These are phyloP conservation scores for Daldinia eschscholtzii DNA, from an alignment of 2,329 filamentous ascomycete genomes.

Conservation along the genomic window DNA sequence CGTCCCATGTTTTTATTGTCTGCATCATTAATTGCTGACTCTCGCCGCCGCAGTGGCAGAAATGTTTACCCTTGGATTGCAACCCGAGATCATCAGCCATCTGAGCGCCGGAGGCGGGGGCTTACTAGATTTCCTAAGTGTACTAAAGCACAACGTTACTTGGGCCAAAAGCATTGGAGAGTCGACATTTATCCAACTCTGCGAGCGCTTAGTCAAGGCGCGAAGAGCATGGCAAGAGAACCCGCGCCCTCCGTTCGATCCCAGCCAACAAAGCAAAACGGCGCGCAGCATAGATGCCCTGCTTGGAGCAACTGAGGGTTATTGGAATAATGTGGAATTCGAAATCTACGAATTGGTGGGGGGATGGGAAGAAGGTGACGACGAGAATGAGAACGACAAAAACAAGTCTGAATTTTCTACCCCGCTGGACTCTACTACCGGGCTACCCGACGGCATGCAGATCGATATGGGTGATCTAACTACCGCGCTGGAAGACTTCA, in stretches of 20 bases:
- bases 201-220: constrained; percentile 9
- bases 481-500: neutral
- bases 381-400: neutral
- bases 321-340: constrained; percentile 3
- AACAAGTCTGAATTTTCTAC: neutral
- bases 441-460: neutral
- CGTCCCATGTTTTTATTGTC: neutral
- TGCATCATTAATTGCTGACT: neutral
- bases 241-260: constrained; percentile 9
- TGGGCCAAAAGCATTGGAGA: neutral
- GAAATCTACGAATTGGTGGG: neutral
- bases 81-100: neutral
- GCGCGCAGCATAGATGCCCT: constrained; percentile 24
- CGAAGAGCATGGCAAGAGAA: constrained; percentile 14
- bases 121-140: neutral
- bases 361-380: neutral
- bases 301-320: neutral
- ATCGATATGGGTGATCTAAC: neutral
- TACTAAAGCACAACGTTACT: neutral
- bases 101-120: constrained; percentile 2
- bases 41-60: neutral
- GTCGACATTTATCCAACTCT: constrained; percentile 13
- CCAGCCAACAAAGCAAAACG: neutral
- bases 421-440: neutral
- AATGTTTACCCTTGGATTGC: neutral